Evolutionary conservation across 805 yeast genomes (phyloP), one percentile per base, ranked within the genome.

Genomic region (Metschnikowia shivogae): DNA sequence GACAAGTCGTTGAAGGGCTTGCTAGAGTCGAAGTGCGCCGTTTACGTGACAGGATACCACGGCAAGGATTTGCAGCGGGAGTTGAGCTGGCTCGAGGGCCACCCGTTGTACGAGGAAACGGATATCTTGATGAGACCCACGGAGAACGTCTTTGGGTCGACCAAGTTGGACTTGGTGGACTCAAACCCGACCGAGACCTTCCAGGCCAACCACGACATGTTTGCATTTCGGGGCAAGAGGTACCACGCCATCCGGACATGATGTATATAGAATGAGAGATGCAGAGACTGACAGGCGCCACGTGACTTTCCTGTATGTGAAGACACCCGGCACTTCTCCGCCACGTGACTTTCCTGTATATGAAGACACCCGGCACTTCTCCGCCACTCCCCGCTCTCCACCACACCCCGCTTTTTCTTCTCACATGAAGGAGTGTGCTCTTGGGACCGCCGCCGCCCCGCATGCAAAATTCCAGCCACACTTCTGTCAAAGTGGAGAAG

Each of bases 161-260:
- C 96, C 17, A 90, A 90, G 68, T 87, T 97, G 86, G 98, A 93
- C 64, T 76, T 93, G 58, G 93, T 90, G 57, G 98, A 92, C 63
- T 68, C 81, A 50, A 81, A 89, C 63, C 98, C 98, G 19, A 92
- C 90, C 28, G 97, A 92, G 62, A 87, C 89, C 12, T 92, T 85
- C 73, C 96, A 87, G 70, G 86, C 87, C 62, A 93, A 93, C 72
- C 89, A 87, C 73, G 81, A 82, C 61, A 68, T 93, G 45, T 90
- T 89, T 65, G 99, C 92, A 9, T 79, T 90, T 66, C 82, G 99
- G 70, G 98, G 99, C 55, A 93, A 92, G 76, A 80, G 99, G 63
- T 93, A 93, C 69, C 97, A 90, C 59, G 96, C 97, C 34, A 75
- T 86, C 54, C 60, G 57, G 39, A 58, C 54, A 40, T 63, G 43